Percentiles rank a stretch among this genome's conserved stretches.
phyloP scores from a whole-genome alignment of 495 filamentous ascomycete species.

The Lasiosphaeria hispida region DNA sequence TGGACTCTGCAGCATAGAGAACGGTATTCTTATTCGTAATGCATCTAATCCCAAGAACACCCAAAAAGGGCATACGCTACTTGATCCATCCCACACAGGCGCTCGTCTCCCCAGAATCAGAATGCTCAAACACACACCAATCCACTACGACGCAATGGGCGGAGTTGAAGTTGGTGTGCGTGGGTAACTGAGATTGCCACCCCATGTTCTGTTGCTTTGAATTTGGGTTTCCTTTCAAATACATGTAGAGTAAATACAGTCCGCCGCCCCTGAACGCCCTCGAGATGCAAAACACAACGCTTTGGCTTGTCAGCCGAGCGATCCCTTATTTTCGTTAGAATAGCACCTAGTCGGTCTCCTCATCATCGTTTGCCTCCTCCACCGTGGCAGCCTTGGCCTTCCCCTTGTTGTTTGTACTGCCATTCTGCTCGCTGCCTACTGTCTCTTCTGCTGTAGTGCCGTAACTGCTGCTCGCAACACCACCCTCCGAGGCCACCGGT shows the following conservation, averaged over 20 bases:
- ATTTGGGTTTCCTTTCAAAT: not conserved
- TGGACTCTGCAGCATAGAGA: too few species aligned
- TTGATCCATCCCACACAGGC: too few species aligned
- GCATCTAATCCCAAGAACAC: too few species aligned
- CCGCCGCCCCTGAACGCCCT: not conserved
- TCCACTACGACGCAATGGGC: too few species aligned
- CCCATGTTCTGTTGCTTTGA: not conserved
- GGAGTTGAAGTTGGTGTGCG: too few species aligned
- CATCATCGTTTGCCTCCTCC: slow-evolving; percentile 39
- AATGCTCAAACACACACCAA: too few species aligned
- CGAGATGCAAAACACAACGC: slow-evolving; percentile 8
- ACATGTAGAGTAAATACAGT: slow-evolving; percentile 2
- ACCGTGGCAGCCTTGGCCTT: slow-evolving; percentile 40
- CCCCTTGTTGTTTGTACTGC: slow-evolving; percentile 27
- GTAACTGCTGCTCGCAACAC: not conserved
- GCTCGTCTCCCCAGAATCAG: too few species aligned
- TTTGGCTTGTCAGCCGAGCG: not conserved
- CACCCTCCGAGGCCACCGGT: not conserved
- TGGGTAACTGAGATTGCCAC: too few species aligned
- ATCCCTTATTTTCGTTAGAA: too few species aligned
- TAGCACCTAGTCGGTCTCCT: slow-evolving; percentile 16
- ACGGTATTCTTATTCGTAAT: too few species aligned
- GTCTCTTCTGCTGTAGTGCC: not conserved
- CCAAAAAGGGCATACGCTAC: too few species aligned
- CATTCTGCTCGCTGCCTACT: slow-evolving; percentile 6